Base-by-base conservation (phyloP, 1,139 yeast species). In the Kodamaea fungicola region DNA sequence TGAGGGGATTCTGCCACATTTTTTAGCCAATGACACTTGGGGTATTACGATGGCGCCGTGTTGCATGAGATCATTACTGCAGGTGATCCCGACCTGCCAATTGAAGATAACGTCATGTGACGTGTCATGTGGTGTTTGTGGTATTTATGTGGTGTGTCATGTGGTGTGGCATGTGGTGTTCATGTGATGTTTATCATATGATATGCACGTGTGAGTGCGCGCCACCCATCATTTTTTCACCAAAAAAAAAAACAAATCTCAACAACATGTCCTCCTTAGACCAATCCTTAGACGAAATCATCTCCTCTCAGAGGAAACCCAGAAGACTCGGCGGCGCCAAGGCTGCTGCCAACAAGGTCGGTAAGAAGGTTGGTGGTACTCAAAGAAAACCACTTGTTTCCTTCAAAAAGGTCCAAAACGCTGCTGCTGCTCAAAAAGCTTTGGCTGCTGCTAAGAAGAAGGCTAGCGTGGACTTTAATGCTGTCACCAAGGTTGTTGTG, bases 241-340 rank as follows among this genome's bases (percentile, higher is more conserved):
- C 21, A 26, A 24, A 30, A 12, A 22, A 30, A 33, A 34, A 22
- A 31, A 32, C 30, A 32, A 37, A 43, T 38, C 24, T 22, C 34
- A 30, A 29, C 37, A 33, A 19, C 29, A 63, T 63, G 68, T 61
- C 81, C 50, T 74, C 84, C 56, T 78, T 92, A 68, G 97, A 92
- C 71, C 84, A 87, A 71, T 88, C 97, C 39, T 80, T 92, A 59
- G 98, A 92, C 71, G 97, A 90, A 56, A 92, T 92, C 61, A 87
- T 92, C 61, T 76, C 95, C 45, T 68, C 87, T 66, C 62, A 77
- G 74, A 55, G 65, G 64, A 52, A 46, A 43, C 47, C 57, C 44
- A 52, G 52, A 46, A 47, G 44, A 43, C 40, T 39, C 35, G 43
- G 40, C 31, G 40, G 45, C 29, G 41, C 42, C 32, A 46, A 44